Evolutionary conservation across 805 yeast genomes (phyloP).

Genomic region (Ogataea methylovora): DNA sequence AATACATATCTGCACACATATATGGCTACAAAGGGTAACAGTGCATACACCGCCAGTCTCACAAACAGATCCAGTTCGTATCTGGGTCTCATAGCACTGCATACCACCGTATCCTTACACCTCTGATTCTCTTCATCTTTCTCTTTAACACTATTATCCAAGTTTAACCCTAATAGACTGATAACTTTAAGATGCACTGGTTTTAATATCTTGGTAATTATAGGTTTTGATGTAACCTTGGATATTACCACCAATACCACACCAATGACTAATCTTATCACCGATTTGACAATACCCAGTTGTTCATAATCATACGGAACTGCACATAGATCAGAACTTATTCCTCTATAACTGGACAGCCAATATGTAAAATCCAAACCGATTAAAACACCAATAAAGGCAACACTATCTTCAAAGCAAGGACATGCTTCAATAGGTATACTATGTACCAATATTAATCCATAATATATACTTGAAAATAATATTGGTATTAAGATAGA

Average conservation of each 20-base stretch:
- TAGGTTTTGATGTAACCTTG: constrained; percentile 69
- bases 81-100: too few relatives aligned
- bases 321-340: constrained; percentile 14
- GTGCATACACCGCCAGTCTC: too few relatives aligned
- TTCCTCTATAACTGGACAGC: constrained; percentile 23
- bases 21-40: too few relatives aligned
- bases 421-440: constrained; percentile 92
- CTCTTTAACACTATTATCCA: too few relatives aligned
- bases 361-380: constrained; percentile 68
- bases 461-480: constrained; percentile 34
- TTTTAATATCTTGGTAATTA: constrained; percentile 48
- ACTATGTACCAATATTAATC: constrained; percentile 61
- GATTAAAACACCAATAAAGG: constrained; percentile 79
- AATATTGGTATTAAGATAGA: constrained; percentile 26
- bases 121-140: too few relatives aligned
- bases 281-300: constrained; percentile 33
- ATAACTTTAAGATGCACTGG: too few relatives aligned
- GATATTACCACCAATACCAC: constrained; percentile 55
- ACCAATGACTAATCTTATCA: constrained; percentile 53
- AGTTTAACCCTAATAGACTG: too few relatives aligned
- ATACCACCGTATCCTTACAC: too few relatives aligned
- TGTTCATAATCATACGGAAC: constrained; percentile 34
- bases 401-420: constrained; percentile 91
- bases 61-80: too few relatives aligned
- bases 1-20: too few relatives aligned